Percentiles rank a stretch among this genome's conserved stretches.
Evolutionary conservation across 805 yeast genomes (phyloP).

Genomic region (Wickerhamiella australiensis): DNA sequence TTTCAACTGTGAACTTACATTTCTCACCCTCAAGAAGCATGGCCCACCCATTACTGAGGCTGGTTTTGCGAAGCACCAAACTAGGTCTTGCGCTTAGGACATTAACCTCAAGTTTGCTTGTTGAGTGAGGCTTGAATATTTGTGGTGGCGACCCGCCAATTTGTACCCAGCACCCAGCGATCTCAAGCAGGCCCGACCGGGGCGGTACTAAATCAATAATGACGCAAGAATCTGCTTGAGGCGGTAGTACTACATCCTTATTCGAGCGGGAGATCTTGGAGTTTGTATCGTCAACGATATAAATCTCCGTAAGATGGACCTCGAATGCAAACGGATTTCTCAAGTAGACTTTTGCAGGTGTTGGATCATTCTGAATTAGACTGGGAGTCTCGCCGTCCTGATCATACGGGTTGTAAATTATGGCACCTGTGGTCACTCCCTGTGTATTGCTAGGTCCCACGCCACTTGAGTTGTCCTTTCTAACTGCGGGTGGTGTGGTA

Average conservation of each 20-base stretch:
- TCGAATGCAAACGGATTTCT: slow-evolving; percentile 73
- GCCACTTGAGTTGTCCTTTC: slow-evolving; percentile 10
- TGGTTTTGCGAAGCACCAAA: slow-evolving; percentile 39
- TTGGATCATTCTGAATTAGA: slow-evolving; percentile 37
- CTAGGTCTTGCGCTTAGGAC: slow-evolving; percentile 44
- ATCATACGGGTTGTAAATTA: slow-evolving; percentile 42
- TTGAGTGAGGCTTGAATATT: slow-evolving; percentile 22
- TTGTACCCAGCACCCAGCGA: slow-evolving; percentile 41
- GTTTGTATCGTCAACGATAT: slow-evolving; percentile 21
- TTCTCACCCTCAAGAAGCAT: slow-evolving; percentile 74
- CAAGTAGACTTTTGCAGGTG: slow-evolving; percentile 47
- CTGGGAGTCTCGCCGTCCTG: slow-evolving; percentile 13
- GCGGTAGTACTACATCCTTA: slow-evolving; percentile 24
- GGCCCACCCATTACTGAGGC: slow-evolving; percentile 51
- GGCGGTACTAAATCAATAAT: slow-evolving; percentile 26
- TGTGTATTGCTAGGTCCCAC: not conserved
- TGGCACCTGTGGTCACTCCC: slow-evolving; percentile 12
- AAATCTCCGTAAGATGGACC: slow-evolving; percentile 38
- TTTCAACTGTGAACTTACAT: slow-evolving; percentile 36
- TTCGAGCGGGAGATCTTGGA: slow-evolving; percentile 18
- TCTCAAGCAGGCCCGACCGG: slow-evolving; percentile 37
- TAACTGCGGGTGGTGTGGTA: slow-evolving; percentile 20
- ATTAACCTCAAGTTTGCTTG: slow-evolving; percentile 16
- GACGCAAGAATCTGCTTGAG: slow-evolving; percentile 21
- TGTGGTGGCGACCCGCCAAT: slow-evolving; percentile 41